A percentile compares a stretch with the other conserved stretches of the same genome.
Evolutionary conservation across 106 monocot species (phyloP).

Genomic region (Allium sativum): DNA sequence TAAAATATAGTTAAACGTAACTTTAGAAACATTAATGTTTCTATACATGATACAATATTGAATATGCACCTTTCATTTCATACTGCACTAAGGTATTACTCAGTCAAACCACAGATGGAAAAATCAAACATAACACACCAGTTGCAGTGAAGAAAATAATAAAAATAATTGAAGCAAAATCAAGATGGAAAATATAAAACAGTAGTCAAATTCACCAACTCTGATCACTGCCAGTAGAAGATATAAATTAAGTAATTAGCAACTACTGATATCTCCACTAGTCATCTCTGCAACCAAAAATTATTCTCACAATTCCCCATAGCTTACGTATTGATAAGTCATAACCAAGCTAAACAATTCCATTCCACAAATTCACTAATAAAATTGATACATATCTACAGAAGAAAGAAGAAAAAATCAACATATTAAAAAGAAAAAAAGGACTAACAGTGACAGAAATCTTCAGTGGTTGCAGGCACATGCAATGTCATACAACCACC

Average conservation of each 20-base stretch:
- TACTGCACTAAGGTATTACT: too few relatives aligned
- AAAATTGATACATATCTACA: background rate
- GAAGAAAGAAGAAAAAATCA: conserved; percentile 1
- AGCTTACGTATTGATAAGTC: background rate
- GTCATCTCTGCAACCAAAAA: background rate
- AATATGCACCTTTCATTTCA: too few relatives aligned
- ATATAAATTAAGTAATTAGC: background rate
- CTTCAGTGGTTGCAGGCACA: background rate
- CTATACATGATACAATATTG: too few relatives aligned
- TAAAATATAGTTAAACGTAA: too few relatives aligned
- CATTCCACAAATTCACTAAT: background rate
- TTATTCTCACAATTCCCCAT: conserved; percentile 3
- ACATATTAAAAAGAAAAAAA: background rate
- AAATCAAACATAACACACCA: too few relatives aligned
- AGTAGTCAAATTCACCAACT: background rate
- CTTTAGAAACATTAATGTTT: too few relatives aligned
- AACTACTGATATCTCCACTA: conserved; percentile 1
- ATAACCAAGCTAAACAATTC: background rate
- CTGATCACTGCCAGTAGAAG: background rate
- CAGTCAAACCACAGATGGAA: too few relatives aligned
- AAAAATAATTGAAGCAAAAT: too few relatives aligned
- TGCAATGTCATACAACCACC: background rate
- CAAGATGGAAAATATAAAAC: background rate
- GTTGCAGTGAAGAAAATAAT: too few relatives aligned
- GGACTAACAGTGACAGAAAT: background rate